These are phyloP conservation scores for Parathielavia appendiculata DNA, from an alignment of 495 filamentous ascomycete genomes.

Conservation along the genomic window DNA sequence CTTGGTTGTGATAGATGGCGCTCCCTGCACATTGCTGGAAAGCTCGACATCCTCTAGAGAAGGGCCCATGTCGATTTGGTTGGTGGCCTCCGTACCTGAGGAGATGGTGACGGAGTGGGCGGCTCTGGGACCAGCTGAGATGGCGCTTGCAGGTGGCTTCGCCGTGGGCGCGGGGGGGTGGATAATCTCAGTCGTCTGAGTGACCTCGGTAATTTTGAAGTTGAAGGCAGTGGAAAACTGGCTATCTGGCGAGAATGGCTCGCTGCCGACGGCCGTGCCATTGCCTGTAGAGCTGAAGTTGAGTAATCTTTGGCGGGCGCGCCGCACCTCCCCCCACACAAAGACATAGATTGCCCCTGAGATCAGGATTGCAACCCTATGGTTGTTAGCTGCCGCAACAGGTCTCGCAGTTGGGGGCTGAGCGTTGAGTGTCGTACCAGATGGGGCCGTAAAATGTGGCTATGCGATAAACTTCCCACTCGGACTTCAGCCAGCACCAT, in stretches of 20 bases:
- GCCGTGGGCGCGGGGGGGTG: conserved; percentile 25
- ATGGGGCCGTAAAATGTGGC: conserved; percentile 78
- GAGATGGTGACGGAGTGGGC: conserved; percentile 48
- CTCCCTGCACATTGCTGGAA: not conserved
- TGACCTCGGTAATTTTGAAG: conserved; percentile 56
- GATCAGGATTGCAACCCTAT: conserved; percentile 56
- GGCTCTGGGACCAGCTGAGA: conserved; percentile 18
- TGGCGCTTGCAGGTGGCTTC: conserved; percentile 10
- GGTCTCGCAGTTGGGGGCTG: no score
- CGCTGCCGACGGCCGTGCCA: conserved; percentile 12
- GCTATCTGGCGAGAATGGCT: conserved; percentile 10
- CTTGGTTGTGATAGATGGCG: not conserved
- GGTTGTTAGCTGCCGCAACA: not conserved
- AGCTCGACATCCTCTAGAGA: conserved; percentile 17
- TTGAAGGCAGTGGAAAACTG: conserved; percentile 36
- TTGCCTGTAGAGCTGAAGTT: conserved; percentile 37
- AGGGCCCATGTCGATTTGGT: conserved; percentile 13
- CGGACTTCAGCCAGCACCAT: conserved; percentile 72
- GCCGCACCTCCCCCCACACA: conserved; percentile 66
- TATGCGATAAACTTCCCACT: conserved; percentile 71
- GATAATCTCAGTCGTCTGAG: conserved; percentile 41
- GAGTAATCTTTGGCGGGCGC: conserved; percentile 45
- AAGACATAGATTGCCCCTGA: conserved; percentile 71
- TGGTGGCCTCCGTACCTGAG: conserved; percentile 25
- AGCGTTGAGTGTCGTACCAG: conserved; percentile 49